These are phyloP conservation scores for Chalara sp. DNA, from an alignment of 2,329 filamentous ascomycete species.

Conservation along the genomic window DNA sequence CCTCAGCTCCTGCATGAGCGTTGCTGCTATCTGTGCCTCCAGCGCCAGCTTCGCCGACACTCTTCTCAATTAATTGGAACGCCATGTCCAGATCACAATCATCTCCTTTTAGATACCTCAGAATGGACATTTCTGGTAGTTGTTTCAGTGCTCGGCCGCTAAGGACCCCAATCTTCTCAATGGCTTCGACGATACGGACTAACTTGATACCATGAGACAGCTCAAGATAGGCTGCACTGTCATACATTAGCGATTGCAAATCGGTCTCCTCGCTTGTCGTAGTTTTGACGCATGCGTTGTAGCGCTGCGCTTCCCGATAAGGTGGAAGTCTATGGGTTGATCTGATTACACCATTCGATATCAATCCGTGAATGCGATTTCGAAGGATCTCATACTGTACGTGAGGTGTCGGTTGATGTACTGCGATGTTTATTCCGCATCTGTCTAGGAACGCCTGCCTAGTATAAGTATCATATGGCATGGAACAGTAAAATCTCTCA, in stretches of 20 bases:
- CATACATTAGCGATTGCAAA: too few species aligned
- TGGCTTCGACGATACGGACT: conserved; percentile 11
- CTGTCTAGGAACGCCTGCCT: conserved; percentile 24
- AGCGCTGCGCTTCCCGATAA: conserved; percentile 14
- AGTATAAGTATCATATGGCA: background rate
- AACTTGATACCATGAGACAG: conserved; percentile 11
- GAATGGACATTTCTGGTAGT: conserved; percentile 19
- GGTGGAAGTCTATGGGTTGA: conserved; percentile 12
- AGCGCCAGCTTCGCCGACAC: too few species aligned
- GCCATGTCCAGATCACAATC: conserved; percentile 17
- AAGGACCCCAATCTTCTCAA: conserved; percentile 8
- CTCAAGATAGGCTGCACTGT: too few species aligned
- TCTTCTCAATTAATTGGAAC: conserved; percentile 12
- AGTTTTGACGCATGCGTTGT: too few species aligned
- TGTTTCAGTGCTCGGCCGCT: conserved; percentile 21
- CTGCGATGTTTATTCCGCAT: conserved; percentile 15
- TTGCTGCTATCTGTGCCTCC: too few species aligned
- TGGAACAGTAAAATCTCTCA: background rate
- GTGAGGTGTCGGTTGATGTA: conserved; percentile 15
- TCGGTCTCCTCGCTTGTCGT: too few species aligned
- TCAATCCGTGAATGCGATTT: conserved; percentile 16
- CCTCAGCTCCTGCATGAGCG: too few species aligned
- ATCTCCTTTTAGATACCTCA: conserved; percentile 16
- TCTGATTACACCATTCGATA: conserved; percentile 12
- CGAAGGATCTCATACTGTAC: conserved; percentile 25